Conservation (phyloP, 2,329 filamentous ascomycete genomes). For the Hypoxylon rubiginosum region DNA sequence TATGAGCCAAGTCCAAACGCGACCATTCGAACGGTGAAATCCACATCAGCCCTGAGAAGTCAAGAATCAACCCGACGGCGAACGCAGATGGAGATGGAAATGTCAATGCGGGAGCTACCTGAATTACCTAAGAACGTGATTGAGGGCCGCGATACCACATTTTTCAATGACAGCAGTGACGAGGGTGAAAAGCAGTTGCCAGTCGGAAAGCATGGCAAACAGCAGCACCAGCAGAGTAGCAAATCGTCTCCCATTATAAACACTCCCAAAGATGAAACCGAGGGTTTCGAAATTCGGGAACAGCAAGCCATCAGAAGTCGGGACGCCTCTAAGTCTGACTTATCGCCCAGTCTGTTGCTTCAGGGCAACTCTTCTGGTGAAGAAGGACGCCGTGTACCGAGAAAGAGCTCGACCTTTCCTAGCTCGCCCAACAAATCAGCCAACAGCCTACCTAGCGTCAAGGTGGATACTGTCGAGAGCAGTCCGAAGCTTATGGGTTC, state of each 20-base stretch:
- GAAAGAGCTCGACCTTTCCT: slow-evolving; percentile 56
- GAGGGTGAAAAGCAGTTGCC: slow-evolving; percentile 52
- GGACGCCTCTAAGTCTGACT: slow-evolving; percentile 30
- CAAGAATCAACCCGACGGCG: slow-evolving; percentile 46
- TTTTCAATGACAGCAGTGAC: slow-evolving; percentile 67
- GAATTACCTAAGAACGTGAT: slow-evolving; percentile 44
- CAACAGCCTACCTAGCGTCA: slow-evolving; percentile 63
- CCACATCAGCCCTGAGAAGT: slow-evolving; percentile 56
- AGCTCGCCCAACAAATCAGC: slow-evolving; percentile 62
- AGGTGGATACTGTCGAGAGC: slow-evolving; percentile 61
- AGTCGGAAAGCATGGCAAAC: slow-evolving; percentile 11
- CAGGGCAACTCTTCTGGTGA: slow-evolving; percentile 39
- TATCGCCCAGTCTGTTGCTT: slow-evolving; percentile 40
- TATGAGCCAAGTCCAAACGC: slow-evolving; percentile 80
- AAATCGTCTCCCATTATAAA: slow-evolving; percentile 31
- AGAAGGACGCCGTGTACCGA: slow-evolving; percentile 52
- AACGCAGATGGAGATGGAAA: slow-evolving; percentile 45
- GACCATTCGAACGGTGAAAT: slow-evolving; percentile 75
- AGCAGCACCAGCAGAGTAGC: slow-evolving; percentile 28
- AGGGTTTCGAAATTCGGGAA: slow-evolving; percentile 14
- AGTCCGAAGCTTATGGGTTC: slow-evolving; percentile 56
- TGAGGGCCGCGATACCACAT: slow-evolving; percentile 58
- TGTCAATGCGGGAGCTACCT: slow-evolving; percentile 43
- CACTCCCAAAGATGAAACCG: slow-evolving; percentile 15
- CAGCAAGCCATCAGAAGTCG: slow-evolving; percentile 16